Percentiles rank a stretch among this genome's conserved stretches.
These are phyloP conservation scores for Podila horticola DNA, from an alignment of 192 early-diverging fungal species.

Conservation along the genomic window DNA sequence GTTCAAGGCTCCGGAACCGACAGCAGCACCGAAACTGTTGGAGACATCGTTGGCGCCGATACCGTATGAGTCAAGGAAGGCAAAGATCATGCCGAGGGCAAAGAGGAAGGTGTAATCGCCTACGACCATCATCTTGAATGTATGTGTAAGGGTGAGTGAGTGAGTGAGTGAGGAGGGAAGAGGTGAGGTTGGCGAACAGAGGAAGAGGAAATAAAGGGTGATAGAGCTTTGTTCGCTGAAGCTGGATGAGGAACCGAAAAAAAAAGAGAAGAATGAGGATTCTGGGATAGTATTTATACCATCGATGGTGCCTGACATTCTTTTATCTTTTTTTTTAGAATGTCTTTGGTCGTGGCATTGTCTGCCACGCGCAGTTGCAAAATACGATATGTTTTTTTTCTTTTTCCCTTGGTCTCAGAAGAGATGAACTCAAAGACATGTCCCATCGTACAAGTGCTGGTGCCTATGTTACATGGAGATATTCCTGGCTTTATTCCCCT, in stretches of 20 bases:
- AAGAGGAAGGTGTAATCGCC: slow-evolving; percentile 72
- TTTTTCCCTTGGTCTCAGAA: no score
- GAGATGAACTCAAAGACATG: no score
- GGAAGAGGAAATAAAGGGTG: not conserved
- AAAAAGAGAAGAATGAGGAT: not conserved
- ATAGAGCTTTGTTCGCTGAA: not conserved
- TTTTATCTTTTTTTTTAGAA: no score
- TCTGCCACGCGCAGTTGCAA: no score
- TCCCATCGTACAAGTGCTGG: no score
- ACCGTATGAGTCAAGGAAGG: slow-evolving; percentile 76
- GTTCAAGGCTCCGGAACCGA: slow-evolving; percentile 74
- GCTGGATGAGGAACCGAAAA: not conserved
- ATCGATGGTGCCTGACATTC: no score
- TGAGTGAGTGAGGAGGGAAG: not conserved
- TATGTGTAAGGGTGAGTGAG: not conserved
- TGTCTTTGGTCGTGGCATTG: no score
- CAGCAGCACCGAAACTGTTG: slow-evolving; percentile 79
- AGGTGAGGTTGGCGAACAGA: not conserved
- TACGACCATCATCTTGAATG: not conserved
- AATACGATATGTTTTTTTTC: no score
- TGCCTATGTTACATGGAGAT: no score
- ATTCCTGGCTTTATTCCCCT: no score
- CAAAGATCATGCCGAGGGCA: slow-evolving; percentile 68
- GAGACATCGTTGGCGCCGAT: slow-evolving; percentile 84
- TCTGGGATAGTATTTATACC: no score